Evolutionary conservation across 2,329 filamentous ascomycete genomes (phyloP).

Genomic region (Pseudogymnoascus sp.): DNA sequence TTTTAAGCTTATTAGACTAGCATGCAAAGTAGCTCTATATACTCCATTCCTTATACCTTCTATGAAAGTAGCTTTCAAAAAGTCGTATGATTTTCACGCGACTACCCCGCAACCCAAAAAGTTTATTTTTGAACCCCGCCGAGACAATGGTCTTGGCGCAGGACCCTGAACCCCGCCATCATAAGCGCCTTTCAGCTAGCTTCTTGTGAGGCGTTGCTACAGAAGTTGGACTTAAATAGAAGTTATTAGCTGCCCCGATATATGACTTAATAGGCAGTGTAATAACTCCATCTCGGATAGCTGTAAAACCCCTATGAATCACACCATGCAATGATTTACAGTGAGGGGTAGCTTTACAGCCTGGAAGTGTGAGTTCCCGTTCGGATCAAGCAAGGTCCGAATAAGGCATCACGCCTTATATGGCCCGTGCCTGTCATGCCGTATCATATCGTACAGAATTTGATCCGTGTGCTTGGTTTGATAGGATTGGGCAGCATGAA

Average conservation of each 20-base stretch:
- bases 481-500: background rate
- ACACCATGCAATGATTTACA: background rate
- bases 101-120: conserved; percentile 5
- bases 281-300: background rate
- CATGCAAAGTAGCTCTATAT: background rate
- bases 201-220: background rate
- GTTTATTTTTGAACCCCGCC: background rate
- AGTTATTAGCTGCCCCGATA: background rate
- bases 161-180: background rate
- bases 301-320: background rate
- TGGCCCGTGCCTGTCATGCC: background rate
- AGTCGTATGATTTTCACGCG: background rate
- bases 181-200: background rate
- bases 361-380: background rate
- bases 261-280: background rate
- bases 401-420: background rate
- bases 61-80: background rate
- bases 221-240: background rate
- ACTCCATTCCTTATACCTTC: background rate
- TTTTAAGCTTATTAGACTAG: background rate
- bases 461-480: background rate
- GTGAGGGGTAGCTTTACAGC: background rate
- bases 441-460: background rate
- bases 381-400: background rate
- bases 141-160: background rate